A percentile compares a stretch with the other conserved stretches of the same genome.
Conservation (phyloP, 495 filamentous ascomycete species). For the Coniosporium apollinis region DNA sequence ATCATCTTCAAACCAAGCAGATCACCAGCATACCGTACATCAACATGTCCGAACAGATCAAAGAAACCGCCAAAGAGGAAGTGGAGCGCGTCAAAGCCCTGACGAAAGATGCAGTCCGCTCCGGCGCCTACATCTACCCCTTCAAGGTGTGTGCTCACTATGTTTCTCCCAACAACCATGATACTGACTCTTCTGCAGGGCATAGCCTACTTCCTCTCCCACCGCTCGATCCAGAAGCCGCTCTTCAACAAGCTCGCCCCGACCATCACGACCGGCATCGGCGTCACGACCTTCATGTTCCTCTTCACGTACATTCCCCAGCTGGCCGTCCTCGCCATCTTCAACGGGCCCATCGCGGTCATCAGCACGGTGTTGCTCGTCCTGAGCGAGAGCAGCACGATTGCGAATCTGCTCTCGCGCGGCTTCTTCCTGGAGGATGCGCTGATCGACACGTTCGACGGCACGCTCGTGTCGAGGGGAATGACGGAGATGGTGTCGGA, state of each 20-base stretch:
- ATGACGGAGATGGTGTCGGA: slow-evolving; percentile 40
- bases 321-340: slow-evolving; percentile 58
- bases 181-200: slow-evolving; percentile 29
- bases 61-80: slow-evolving; percentile 33
- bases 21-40: too few species aligned
- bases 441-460: slow-evolving; percentile 83
- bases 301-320: slow-evolving; percentile 84
- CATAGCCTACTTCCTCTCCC: slow-evolving; percentile 58
- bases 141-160: slow-evolving; percentile 42
- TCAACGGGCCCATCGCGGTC: slow-evolving; percentile 73
- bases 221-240: slow-evolving; percentile 46
- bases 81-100: slow-evolving; percentile 35
- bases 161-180: neutral
- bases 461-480: slow-evolving; percentile 31
- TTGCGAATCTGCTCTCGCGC: slow-evolving; percentile 57
- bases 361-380: slow-evolving; percentile 61
- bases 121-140: slow-evolving; percentile 72
- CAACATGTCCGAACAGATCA: slow-evolving; percentile 24
- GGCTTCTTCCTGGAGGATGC: slow-evolving; percentile 65
- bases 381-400: slow-evolving; percentile 62
- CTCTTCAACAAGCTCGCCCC: slow-evolving; percentile 51
- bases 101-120: slow-evolving; percentile 46
- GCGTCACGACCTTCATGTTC: slow-evolving; percentile 47
- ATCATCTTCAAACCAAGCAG: too few species aligned
- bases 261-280: slow-evolving; percentile 21